Evolutionary conservation across 1,284 basidiomycete species (phyloP).

Genomic region (Malassezia sympodialis): DNA sequence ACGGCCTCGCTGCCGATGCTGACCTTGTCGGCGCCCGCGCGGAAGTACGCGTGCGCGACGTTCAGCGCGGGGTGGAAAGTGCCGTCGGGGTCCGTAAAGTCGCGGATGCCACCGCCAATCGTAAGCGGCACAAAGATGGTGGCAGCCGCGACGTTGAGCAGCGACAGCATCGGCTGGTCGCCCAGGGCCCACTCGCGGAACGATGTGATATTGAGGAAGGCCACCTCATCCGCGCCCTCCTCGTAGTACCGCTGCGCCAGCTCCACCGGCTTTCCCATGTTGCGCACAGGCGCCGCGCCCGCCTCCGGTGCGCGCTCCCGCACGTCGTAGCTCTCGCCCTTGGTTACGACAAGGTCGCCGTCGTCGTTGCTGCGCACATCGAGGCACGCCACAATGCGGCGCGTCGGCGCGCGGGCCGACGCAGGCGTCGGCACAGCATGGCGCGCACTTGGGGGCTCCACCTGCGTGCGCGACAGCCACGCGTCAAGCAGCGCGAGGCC

Average conservation of each 20-base stretch:
- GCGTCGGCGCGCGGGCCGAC: constrained; percentile 53
- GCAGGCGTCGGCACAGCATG: constrained; percentile 48
- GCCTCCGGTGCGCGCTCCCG: constrained; percentile 56
- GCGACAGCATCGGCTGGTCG: constrained; percentile 96
- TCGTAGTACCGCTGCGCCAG: constrained; percentile 77
- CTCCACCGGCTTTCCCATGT: constrained; percentile 93
- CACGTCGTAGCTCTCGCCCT: constrained; percentile 98
- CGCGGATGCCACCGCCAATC: constrained; percentile 96
- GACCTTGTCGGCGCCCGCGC: constrained; percentile 92
- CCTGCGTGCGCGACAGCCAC: constrained; percentile 58
- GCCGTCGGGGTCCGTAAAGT: constrained; percentile 88
- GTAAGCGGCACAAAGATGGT: constrained; percentile 94
- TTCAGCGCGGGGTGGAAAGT: constrained; percentile 75
- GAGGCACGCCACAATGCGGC: constrained; percentile 92
- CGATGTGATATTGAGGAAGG: constrained; percentile 97
- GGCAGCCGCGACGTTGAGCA: constrained; percentile 80
- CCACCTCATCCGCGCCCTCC: constrained; percentile 89
- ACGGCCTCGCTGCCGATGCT: constrained; percentile 94
- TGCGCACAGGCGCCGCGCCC: constrained; percentile 61
- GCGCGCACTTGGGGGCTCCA: constrained; percentile 43
- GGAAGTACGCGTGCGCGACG: constrained; percentile 91
- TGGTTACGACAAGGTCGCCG: constrained; percentile 96
- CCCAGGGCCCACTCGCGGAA: constrained; percentile 89
- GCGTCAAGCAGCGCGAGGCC: constrained; percentile 70
- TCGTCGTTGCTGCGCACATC: constrained; percentile 93